Evolutionary conservation across 1,284 basidiomycete species (phyloP).

Genomic region (Xanthoconium separans): DNA sequence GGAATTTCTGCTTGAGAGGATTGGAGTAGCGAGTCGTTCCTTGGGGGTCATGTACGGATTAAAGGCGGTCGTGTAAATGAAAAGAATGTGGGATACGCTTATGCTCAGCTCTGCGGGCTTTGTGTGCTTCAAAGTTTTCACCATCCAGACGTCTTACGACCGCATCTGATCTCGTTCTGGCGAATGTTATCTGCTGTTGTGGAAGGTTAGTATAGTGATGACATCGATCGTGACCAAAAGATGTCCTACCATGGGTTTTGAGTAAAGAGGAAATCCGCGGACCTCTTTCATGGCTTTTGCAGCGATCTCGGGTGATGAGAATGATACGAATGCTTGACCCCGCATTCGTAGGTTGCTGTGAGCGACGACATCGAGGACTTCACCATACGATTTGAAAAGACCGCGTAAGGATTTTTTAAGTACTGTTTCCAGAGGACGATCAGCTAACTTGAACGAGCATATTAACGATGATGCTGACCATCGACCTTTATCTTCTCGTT

Average conservation of each 20-base stretch:
- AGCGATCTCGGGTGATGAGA: slow-evolving; percentile 78
- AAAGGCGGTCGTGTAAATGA: slow-evolving; percentile 16
- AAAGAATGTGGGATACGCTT: slow-evolving; percentile 60
- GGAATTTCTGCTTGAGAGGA: slow-evolving; percentile 82
- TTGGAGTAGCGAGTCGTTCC: slow-evolving; percentile 83
- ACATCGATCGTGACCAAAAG: background rate
- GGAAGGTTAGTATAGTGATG: slow-evolving; percentile 6
- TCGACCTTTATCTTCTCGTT: slow-evolving; percentile 95
- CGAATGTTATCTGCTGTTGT: slow-evolving; percentile 89
- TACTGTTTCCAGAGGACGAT: slow-evolving; percentile 44
- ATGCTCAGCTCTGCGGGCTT: slow-evolving; percentile 67
- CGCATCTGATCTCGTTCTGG: slow-evolving; percentile 84
- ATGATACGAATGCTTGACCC: slow-evolving; percentile 97
- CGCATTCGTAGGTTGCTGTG: slow-evolving; percentile 95
- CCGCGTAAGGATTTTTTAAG: slow-evolving; percentile 87
- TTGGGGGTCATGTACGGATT: slow-evolving; percentile 33
- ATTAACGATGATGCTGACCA: slow-evolving; percentile 44
- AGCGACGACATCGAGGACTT: slow-evolving; percentile 89
- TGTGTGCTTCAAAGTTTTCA: slow-evolving; percentile 72
- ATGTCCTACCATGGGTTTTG: slow-evolving; percentile 85
- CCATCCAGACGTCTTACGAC: slow-evolving; percentile 77
- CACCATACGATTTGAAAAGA: slow-evolving; percentile 92
- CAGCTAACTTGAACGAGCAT: slow-evolving; percentile 4
- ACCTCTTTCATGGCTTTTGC: slow-evolving; percentile 91
- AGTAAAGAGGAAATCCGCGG: slow-evolving; percentile 91